phyloP scores from a whole-genome alignment of 192 early-diverging fungal genomes.

The Diversispora epigaea region DNA sequence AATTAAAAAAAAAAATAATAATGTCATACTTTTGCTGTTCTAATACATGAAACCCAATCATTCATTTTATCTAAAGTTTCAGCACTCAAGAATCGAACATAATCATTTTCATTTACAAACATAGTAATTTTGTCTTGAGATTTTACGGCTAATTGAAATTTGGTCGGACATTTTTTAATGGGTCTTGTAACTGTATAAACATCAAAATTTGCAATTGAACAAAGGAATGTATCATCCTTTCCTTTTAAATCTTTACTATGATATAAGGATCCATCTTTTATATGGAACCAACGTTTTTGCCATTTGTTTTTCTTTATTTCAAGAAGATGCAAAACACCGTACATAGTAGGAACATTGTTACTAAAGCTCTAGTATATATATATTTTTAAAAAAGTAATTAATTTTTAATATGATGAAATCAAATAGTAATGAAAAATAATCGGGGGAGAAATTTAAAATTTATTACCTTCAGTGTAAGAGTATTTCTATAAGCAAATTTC shows the following conservation, averaged over 20 bases:
- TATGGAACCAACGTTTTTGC: slow-evolving; percentile 71
- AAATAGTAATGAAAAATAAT: neutral
- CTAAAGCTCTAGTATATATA: slow-evolving; percentile 36
- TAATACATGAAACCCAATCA: slow-evolving; percentile 73
- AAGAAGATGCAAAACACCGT: slow-evolving; percentile 63
- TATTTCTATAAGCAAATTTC: slow-evolving; percentile 62
- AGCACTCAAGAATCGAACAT: slow-evolving; percentile 67
- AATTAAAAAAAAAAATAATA: neutral
- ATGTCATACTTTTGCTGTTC: slow-evolving; percentile 63
- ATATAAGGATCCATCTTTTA: slow-evolving; percentile 65
- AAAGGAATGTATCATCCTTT: slow-evolving; percentile 42
- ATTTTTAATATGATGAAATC: slow-evolving; percentile 35
- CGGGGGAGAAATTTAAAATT: neutral
- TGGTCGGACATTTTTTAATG: slow-evolving; percentile 69
- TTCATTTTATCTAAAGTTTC: slow-evolving; percentile 63
- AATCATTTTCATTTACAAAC: slow-evolving; percentile 86
- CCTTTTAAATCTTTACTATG: slow-evolving; percentile 65
- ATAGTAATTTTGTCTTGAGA: slow-evolving; percentile 72
- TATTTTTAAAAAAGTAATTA: slow-evolving; percentile 36
- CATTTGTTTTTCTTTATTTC: slow-evolving; percentile 84
- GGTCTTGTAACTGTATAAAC: slow-evolving; percentile 76
- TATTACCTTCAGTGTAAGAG: slow-evolving; percentile 59
- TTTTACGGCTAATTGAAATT: slow-evolving; percentile 81
- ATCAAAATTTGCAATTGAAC: slow-evolving; percentile 71
- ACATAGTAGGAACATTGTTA: slow-evolving; percentile 24